phyloP scores from a whole-genome alignment of 108 stramenopile genomes.

The Pseudonitzschia multistriata region DNA sequence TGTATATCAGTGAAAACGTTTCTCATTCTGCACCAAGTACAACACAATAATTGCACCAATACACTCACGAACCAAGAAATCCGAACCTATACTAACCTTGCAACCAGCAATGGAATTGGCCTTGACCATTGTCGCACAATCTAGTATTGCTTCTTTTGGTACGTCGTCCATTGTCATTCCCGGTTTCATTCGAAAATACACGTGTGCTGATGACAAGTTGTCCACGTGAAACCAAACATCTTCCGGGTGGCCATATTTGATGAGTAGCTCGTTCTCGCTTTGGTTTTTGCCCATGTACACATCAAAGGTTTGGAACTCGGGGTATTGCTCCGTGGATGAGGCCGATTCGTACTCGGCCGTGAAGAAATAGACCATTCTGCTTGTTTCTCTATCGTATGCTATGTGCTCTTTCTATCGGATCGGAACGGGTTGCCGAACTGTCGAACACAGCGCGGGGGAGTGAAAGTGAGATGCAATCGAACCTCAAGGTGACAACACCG shows the following conservation, averaged over 20 bases:
- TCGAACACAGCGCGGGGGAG: no score
- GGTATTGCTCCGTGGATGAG: background rate
- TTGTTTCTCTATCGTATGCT: no score
- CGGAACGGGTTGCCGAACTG: no score
- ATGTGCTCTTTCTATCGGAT: no score
- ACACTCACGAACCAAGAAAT: background rate
- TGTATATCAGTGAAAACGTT: no score
- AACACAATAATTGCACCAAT: no score
- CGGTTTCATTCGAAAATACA: slow-evolving; percentile 76
- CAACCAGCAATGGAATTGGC: slow-evolving; percentile 83
- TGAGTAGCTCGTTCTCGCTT: slow-evolving; percentile 98
- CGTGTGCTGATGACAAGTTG: background rate
- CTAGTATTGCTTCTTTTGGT: slow-evolving; percentile 57
- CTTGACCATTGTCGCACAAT: slow-evolving; percentile 77
- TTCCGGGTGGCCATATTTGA: slow-evolving; percentile 90
- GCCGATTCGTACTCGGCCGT: background rate
- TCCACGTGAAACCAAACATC: slow-evolving; percentile 89
- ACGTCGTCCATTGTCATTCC: slow-evolving; percentile 89
- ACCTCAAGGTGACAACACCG: no score
- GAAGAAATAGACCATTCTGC: background rate
- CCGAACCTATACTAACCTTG: slow-evolving; percentile 37
- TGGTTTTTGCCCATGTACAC: slow-evolving; percentile 88
- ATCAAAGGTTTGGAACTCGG: background rate
- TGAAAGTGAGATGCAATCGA: no score
- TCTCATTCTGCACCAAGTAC: no score